Percentiles rank a stretch among this genome's conserved stretches.
Evolutionary conservation across 1,284 basidiomycete species (phyloP).

Genomic region (Rhizopogon parksii): DNA sequence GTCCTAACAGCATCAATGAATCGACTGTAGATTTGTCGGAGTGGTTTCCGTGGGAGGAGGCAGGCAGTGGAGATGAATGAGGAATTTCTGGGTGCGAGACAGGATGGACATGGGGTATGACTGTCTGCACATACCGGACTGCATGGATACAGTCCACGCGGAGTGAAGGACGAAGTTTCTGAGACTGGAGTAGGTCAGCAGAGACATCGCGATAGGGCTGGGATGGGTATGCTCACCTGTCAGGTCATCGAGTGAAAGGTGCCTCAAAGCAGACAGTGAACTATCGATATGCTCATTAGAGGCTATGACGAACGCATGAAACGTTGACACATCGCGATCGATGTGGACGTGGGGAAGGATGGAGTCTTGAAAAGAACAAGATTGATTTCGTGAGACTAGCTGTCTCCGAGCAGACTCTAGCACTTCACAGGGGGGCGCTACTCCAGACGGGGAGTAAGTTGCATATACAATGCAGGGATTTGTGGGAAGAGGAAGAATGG

Average conservation of each 20-base stretch:
- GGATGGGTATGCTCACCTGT: constrained; percentile 36
- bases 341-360: constrained; percentile 45
- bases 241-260: constrained; percentile 40
- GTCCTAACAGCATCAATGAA: constrained; percentile 43
- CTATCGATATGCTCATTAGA: constrained; percentile 28
- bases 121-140: constrained; percentile 38
- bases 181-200: constrained; percentile 23
- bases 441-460: constrained; percentile 33
- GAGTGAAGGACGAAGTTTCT: constrained; percentile 36
- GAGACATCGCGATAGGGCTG: not conserved
- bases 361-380: constrained; percentile 36
- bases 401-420: constrained; percentile 52
- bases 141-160: constrained; percentile 47
- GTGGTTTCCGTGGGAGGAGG: constrained; percentile 37
- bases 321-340: constrained; percentile 30
- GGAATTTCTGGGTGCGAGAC: constrained; percentile 24
- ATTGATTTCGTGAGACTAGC: constrained; percentile 35
- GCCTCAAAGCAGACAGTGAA: constrained; percentile 27
- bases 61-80: constrained; percentile 21
- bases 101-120: constrained; percentile 36
- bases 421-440: constrained; percentile 31
- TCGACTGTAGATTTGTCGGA: constrained; percentile 39
- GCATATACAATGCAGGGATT: constrained; percentile 38
- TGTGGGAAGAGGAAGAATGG: constrained; percentile 32
- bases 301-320: constrained; percentile 53